Evolutionary conservation across 441 rosid genomes (phyloP).

Genomic region (Gossypium armourianum): DNA sequence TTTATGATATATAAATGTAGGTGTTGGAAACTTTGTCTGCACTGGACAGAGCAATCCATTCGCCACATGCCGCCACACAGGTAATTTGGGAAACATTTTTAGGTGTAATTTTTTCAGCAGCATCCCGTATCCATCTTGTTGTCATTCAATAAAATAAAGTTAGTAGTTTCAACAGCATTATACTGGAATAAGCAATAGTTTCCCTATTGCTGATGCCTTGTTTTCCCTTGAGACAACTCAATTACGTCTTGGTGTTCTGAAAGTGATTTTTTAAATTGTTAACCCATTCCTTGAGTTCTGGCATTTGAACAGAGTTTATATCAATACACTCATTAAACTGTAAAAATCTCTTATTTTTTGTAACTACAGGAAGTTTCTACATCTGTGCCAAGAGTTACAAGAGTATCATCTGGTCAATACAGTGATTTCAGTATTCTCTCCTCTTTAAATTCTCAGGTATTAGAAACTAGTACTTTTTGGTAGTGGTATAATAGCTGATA

Average conservation of each 20-base stretch:
- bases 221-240: neutral
- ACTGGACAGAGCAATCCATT: constrained; percentile 83
- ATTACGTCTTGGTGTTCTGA: neutral
- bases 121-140: neutral
- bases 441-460: constrained; percentile 93
- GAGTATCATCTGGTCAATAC: constrained; percentile 73
- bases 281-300: neutral
- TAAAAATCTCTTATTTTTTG: constrained; percentile 9
- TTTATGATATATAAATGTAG: constrained; percentile 31
- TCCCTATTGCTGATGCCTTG: neutral
- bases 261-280: neutral
- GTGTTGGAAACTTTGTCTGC: constrained; percentile 93
- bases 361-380: constrained; percentile 62
- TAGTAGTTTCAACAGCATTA: neutral
- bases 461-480: neutral
- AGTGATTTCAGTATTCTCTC: constrained; percentile 82
- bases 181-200: neutral
- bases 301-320: neutral
- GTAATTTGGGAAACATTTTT: constrained; percentile 28
- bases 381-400: constrained; percentile 62
- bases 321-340: neutral
- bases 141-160: neutral
- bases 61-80: constrained; percentile 95
- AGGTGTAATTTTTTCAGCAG: neutral
- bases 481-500: neutral